Evolutionary conservation across 805 yeast genomes (phyloP).

Genomic region (Scheffersomyces lignosus): DNA sequence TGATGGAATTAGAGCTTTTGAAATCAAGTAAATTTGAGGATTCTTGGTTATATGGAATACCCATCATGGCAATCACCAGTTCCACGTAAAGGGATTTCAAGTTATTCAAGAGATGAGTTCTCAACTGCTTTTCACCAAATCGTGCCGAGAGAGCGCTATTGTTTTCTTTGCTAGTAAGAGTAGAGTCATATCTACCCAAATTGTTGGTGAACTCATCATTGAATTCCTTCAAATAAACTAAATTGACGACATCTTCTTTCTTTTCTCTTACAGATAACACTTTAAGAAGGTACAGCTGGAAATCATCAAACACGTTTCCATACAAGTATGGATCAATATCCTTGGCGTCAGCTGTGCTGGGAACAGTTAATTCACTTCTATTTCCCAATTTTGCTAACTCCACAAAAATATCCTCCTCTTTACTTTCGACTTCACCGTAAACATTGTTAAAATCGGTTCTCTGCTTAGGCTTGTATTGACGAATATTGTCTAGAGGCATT

Average conservation of each 20-base stretch:
- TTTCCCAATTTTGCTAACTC: constrained; percentile 14
- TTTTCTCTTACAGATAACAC: constrained; percentile 5
- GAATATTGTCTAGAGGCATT: background rate
- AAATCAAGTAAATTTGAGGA: constrained; percentile 30
- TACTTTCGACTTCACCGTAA: constrained; percentile 4
- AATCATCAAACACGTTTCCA: constrained; percentile 19
- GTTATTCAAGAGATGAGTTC: constrained; percentile 33
- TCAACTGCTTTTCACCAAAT: constrained; percentile 32
- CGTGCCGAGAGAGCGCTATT: constrained; percentile 15
- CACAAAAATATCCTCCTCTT: constrained; percentile 8
- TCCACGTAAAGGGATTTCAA: constrained; percentile 38
- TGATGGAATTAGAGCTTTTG: constrained; percentile 21
- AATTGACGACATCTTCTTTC: constrained; percentile 10
- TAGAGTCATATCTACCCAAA: constrained; percentile 19
- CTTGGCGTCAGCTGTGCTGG: background rate
- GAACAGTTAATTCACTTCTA: constrained; percentile 7
- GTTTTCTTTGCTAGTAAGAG: constrained; percentile 12
- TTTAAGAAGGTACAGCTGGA: constrained; percentile 18
- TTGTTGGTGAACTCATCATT: constrained; percentile 14
- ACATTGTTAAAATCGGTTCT: background rate
- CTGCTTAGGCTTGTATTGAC: constrained; percentile 2
- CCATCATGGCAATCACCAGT: constrained; percentile 38
- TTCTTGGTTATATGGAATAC: constrained; percentile 27
- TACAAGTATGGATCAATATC: constrained; percentile 21
- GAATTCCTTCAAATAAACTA: constrained; percentile 16